These are phyloP conservation scores for Aphanoascus verrucosus DNA, from an alignment of 2,329 filamentous ascomycete species.

Conservation along the genomic window DNA sequence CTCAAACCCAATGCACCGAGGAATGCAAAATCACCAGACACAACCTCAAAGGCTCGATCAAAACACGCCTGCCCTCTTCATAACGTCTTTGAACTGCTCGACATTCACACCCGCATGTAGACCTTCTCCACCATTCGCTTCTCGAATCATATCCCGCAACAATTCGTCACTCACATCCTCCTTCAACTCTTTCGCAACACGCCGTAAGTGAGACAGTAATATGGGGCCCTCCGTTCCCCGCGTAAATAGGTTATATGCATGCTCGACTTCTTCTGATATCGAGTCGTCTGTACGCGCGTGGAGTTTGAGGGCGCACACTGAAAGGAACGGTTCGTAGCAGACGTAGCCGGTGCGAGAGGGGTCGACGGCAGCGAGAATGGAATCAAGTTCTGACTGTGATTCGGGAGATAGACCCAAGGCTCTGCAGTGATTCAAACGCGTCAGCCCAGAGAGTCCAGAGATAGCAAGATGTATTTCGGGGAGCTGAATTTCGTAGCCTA, in stretches of 20 bases:
- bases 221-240: slow-evolving; percentile 53
- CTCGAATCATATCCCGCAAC: slow-evolving; percentile 84
- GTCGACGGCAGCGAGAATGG: slow-evolving; percentile 72
- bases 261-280: slow-evolving; percentile 60
- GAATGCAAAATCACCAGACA: background rate
- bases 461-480: background rate
- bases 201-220: slow-evolving; percentile 63
- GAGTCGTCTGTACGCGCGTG: slow-evolving; percentile 47
- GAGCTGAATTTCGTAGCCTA: slow-evolving; percentile 34
- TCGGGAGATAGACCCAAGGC: slow-evolving; percentile 68
- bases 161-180: slow-evolving; percentile 76
- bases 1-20: background rate
- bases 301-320: slow-evolving; percentile 78
- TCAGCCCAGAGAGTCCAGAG: background rate
- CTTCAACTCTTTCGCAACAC: slow-evolving; percentile 69
- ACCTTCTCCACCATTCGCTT: slow-evolving; percentile 75
- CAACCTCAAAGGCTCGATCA: slow-evolving; percentile 27
- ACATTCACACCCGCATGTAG: slow-evolving; percentile 59
- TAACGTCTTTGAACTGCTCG: slow-evolving; percentile 76
- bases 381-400: slow-evolving; percentile 55
- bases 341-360: slow-evolving; percentile 70
- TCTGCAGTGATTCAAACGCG: slow-evolving; percentile 24
- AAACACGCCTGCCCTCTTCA: slow-evolving; percentile 75
- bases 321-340: slow-evolving; percentile 69
- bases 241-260: slow-evolving; percentile 74